phyloP scores from a whole-genome alignment of 2,329 filamentous ascomycete genomes.

The Colletotrichum tabaci region DNA sequence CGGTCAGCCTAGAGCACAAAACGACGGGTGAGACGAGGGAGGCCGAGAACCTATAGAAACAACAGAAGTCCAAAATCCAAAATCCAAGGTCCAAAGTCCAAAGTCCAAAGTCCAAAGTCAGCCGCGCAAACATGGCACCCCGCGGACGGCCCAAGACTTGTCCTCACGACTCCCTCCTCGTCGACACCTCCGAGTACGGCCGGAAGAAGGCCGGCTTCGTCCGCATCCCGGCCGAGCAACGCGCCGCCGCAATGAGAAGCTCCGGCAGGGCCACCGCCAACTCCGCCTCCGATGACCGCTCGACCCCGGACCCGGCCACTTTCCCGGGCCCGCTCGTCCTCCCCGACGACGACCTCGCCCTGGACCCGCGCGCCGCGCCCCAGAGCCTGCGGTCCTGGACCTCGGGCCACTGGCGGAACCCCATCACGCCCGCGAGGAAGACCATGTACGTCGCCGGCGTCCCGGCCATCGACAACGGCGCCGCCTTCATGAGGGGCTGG shows the following conservation, averaged over 20 bases:
- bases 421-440: constrained; percentile 59
- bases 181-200: constrained; percentile 26
- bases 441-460: constrained; percentile 69
- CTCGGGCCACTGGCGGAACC: constrained; percentile 61
- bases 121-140: constrained; percentile 11
- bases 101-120: too few relatives aligned
- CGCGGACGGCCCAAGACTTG: constrained; percentile 18
- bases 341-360: constrained; percentile 71
- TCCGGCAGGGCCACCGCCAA: constrained; percentile 45
- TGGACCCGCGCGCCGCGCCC: constrained; percentile 64
- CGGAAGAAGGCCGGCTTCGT: constrained; percentile 46
- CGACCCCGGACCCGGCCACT: constrained; percentile 46
- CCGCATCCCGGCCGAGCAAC: constrained; percentile 47
- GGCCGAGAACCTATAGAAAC: neutral
- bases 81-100: too few relatives aligned
- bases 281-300: constrained; percentile 26
- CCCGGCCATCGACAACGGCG: constrained; percentile 58
- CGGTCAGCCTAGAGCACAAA: too few relatives aligned
- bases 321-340: constrained; percentile 74
- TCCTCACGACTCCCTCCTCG: constrained; percentile 16
- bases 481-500: constrained; percentile 60
- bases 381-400: constrained; percentile 70
- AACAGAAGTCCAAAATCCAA: too few relatives aligned
- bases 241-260: constrained; percentile 49
- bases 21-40: neutral